Evolutionary conservation across 805 yeast species (phyloP).

Genomic region (Cyberlindnera saturnus): DNA sequence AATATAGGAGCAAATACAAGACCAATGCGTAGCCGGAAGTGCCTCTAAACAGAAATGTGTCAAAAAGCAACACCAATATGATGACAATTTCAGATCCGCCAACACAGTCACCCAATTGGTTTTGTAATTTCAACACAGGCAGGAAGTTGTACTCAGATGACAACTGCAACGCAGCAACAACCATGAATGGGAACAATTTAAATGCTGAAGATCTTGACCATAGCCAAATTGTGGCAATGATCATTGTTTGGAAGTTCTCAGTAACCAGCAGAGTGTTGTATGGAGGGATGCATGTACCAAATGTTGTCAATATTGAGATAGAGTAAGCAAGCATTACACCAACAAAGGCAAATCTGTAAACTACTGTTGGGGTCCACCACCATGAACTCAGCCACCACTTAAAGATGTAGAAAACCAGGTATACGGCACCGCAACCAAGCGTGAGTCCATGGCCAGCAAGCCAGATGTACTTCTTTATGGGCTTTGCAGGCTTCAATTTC

Average conservation of each 20-base stretch:
- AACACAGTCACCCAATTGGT: slow-evolving; percentile 38
- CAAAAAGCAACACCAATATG: slow-evolving; percentile 45
- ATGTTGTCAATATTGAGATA: slow-evolving; percentile 51
- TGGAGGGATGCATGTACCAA: slow-evolving; percentile 56
- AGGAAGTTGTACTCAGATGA: slow-evolving; percentile 34
- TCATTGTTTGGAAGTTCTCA: slow-evolving; percentile 67
- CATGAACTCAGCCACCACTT: slow-evolving; percentile 25
- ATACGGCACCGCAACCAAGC: slow-evolving; percentile 36
- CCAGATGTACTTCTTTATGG: slow-evolving; percentile 47
- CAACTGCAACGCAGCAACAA: slow-evolving; percentile 55
- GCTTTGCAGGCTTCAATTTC: slow-evolving; percentile 29
- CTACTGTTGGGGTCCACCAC: slow-evolving; percentile 40
- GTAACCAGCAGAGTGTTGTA: slow-evolving; percentile 60
- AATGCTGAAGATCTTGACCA: slow-evolving; percentile 41
- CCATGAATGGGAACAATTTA: slow-evolving; percentile 54
- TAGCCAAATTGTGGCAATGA: slow-evolving; percentile 54
- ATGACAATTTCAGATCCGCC: slow-evolving; percentile 58
- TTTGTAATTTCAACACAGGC: slow-evolving; percentile 33
- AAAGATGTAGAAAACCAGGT: slow-evolving; percentile 27
- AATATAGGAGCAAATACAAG: slow-evolving; percentile 52
- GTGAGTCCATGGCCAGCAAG: slow-evolving; percentile 47
- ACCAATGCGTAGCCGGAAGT: slow-evolving; percentile 65
- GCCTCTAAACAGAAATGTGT: slow-evolving; percentile 57
- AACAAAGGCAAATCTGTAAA: slow-evolving; percentile 48
- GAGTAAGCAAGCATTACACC: slow-evolving; percentile 51